phyloP scores from a whole-genome alignment of 805 yeast species.

The Lipomyces chichibuensis region DNA sequence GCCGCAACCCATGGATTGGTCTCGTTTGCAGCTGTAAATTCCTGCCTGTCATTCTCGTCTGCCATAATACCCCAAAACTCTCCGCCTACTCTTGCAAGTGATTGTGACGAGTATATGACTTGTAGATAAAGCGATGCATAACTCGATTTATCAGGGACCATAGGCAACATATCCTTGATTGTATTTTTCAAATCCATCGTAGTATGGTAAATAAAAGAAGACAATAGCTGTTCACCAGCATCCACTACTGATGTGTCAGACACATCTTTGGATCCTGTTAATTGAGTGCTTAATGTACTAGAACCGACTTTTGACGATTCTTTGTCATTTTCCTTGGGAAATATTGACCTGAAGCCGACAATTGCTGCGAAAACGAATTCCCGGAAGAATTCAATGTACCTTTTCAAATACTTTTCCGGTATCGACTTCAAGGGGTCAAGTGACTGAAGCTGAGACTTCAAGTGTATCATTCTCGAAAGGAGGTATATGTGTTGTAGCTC shows the following conservation, averaged over 20 bases:
- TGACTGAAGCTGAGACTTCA: conserved; percentile 61
- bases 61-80: conserved; percentile 58
- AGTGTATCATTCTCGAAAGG: conserved; percentile 69
- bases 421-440: conserved; percentile 60
- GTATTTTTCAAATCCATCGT: conserved; percentile 36
- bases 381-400: conserved; percentile 80
- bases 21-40: conserved; percentile 12
- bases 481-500: conserved; percentile 61
- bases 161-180: conserved; percentile 39
- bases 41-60: conserved; percentile 11
- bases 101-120: conserved; percentile 84
- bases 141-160: conserved; percentile 40
- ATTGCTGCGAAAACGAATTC: conserved; percentile 79
- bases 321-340: conserved; percentile 48
- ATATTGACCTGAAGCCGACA: conserved; percentile 65
- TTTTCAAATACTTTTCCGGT: conserved; percentile 66
- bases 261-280: neutral
- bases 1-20: conserved; percentile 37
- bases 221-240: conserved; percentile 35
- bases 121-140: conserved; percentile 75
- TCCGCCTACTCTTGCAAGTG: conserved; percentile 70
- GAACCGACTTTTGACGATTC: conserved; percentile 6
- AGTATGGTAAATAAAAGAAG: conserved; percentile 40
- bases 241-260: conserved; percentile 3
- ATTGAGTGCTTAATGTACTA: neutral